Evolutionary conservation across 305 asterid species (phyloP).

Genomic region (Petunia hybrid): DNA sequence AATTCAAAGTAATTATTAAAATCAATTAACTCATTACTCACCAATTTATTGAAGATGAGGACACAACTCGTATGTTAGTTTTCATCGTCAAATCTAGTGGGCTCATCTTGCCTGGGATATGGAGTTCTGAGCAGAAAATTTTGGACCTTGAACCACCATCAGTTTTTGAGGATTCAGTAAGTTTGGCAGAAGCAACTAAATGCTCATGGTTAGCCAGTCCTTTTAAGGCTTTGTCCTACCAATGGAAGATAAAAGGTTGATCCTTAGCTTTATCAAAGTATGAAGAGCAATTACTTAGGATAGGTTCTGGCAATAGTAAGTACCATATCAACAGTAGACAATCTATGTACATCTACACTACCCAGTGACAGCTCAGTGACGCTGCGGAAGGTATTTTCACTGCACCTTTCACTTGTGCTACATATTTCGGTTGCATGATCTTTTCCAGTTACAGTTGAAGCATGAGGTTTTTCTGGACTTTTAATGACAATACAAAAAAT

Average conservation of each 20-base stretch:
- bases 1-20: conserved; percentile 12
- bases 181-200: conserved; percentile 53
- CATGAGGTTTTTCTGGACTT: conserved; percentile 52
- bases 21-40: conserved; percentile 43
- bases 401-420: conserved; percentile 49
- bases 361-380: conserved; percentile 69
- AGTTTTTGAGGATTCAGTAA: conserved; percentile 49
- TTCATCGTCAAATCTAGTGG: conserved; percentile 90
- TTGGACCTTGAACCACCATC: conserved; percentile 43
- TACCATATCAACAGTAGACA: conserved; percentile 79
- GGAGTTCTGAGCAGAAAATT: conserved; percentile 58
- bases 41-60: conserved; percentile 85
- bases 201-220: conserved; percentile 66
- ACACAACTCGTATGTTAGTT: conserved; percentile 68
- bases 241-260: conserved; percentile 35
- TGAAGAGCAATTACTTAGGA: background rate
- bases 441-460: conserved; percentile 51
- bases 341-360: conserved; percentile 55
- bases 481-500: conserved; percentile 38
- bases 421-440: conserved; percentile 44
- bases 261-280: conserved; percentile 37
- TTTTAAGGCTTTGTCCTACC: conserved; percentile 82
- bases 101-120: conserved; percentile 60
- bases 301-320: background rate
- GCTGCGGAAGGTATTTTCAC: conserved; percentile 60